Evolutionary conservation across 371 early-diverging fungal species (phyloP).

Genomic region (Mortierella sp.): DNA sequence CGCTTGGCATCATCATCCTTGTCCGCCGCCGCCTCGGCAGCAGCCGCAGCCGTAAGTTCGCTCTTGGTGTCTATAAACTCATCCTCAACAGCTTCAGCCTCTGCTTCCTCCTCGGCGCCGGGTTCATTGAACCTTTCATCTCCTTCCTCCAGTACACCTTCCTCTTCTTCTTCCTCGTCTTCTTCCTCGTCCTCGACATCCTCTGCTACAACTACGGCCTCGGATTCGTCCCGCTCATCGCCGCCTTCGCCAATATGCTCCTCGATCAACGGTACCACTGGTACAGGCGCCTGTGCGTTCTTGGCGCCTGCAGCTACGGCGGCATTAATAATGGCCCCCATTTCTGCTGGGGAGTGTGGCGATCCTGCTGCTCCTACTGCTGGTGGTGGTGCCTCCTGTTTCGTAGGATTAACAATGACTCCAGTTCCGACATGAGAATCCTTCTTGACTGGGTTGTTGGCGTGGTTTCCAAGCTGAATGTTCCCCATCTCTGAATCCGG

Average conservation of each 20-base stretch:
- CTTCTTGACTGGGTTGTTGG: neutral
- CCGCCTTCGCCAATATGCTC: constrained; percentile 22
- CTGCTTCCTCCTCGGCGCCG: constrained; percentile 15
- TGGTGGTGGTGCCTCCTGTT: neutral
- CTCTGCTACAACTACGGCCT: neutral
- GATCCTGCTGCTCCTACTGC: neutral
- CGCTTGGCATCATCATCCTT: neutral
- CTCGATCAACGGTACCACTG: neutral
- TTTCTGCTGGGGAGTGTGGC: neutral
- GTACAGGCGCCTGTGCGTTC: neutral
- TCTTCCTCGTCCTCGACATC: constrained; percentile 10
- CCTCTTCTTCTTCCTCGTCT: constrained; percentile 27
- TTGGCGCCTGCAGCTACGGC: neutral
- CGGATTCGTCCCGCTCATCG: constrained; percentile 30
- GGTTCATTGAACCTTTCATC: constrained; percentile 12
- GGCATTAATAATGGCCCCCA: neutral
- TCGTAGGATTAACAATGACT: neutral
- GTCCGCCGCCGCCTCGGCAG: constrained; percentile 2
- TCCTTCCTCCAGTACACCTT: constrained; percentile 3
- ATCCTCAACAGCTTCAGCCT: constrained; percentile 12
- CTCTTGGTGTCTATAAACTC: constrained; percentile 5
- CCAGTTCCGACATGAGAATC: neutral
- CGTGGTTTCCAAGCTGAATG: neutral
- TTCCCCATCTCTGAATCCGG: constrained; percentile 1
- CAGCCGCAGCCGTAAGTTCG: neutral